phyloP scores from a whole-genome alignment of 225 moss, liverwort and hornwort genomes.

The Straminergon stramineum region DNA sequence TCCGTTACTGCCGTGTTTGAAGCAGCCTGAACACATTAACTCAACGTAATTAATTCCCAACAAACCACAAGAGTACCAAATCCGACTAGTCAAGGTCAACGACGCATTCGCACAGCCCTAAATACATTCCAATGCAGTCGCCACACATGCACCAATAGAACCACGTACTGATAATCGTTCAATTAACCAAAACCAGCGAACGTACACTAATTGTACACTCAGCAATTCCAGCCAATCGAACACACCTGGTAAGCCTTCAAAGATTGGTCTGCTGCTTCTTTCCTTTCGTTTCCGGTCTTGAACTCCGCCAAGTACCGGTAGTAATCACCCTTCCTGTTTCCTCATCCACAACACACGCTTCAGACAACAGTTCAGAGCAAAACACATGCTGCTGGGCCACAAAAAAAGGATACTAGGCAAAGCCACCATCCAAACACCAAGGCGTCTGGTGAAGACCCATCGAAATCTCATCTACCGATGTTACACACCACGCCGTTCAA shows the following conservation, averaged over 20 bases:
- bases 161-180: background rate
- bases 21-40: conserved; percentile 17
- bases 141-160: background rate
- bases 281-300: conserved; percentile 72
- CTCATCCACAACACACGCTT: background rate
- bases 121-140: background rate
- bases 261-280: conserved; percentile 80
- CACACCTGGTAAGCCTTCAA: conserved; percentile 77
- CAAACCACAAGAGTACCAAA: background rate
- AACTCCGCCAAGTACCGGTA: conserved; percentile 80
- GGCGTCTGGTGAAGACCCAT: background rate
- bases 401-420: background rate
- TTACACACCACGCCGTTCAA: background rate
- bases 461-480: background rate
- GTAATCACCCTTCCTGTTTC: conserved; percentile 75
- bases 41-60: background rate
- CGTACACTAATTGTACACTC: too few species aligned
- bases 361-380: background rate
- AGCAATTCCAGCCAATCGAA: background rate
- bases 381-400: background rate
- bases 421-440: background rate
- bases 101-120: background rate
- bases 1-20: conserved; percentile 36
- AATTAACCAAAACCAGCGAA: background rate
- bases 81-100: background rate